These are phyloP conservation scores for Epichloe scottii DNA, from an alignment of 2,329 filamentous ascomycete genomes.

Conservation along the genomic window DNA sequence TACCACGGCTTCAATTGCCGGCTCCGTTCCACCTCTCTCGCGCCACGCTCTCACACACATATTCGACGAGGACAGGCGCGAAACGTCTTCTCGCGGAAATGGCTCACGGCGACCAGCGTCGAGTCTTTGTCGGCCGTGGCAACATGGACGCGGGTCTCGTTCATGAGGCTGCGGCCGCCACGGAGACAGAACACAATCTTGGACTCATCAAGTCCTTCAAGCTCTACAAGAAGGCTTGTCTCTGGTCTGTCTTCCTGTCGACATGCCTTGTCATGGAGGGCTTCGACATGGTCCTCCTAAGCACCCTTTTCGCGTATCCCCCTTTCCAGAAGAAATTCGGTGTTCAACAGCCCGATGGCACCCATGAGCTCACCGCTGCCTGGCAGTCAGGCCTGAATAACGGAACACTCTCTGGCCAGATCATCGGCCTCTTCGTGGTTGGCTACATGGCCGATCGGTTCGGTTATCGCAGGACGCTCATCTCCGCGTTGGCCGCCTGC, in stretches of 20 bases:
- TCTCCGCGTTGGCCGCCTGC: slow-evolving; percentile 27
- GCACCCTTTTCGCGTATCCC: slow-evolving; percentile 28
- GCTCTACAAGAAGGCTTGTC: slow-evolving; percentile 25
- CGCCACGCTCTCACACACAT: too few relatives aligned
- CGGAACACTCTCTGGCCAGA: slow-evolving; percentile 33
- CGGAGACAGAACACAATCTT: slow-evolving; percentile 22
- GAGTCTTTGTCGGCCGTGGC: slow-evolving; percentile 4
- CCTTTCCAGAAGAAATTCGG: slow-evolving; percentile 29
- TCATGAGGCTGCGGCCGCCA: slow-evolving; percentile 15
- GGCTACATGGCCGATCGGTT: slow-evolving; percentile 34
- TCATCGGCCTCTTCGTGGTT: slow-evolving; percentile 36
- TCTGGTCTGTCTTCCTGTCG: slow-evolving; percentile 26
- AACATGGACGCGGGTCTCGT: slow-evolving; percentile 7
- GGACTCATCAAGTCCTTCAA: slow-evolving; percentile 22
- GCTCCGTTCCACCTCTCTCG: too few relatives aligned
- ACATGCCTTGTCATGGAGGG: slow-evolving; percentile 27
- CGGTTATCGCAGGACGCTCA: slow-evolving; percentile 35
- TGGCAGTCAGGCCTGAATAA: slow-evolving; percentile 42
- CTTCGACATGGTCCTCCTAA: slow-evolving; percentile 28
- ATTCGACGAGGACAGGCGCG: too few relatives aligned
- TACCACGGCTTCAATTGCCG: too few relatives aligned
- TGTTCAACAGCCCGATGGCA: slow-evolving; percentile 19
- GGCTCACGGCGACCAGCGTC: slow-evolving; percentile 3
- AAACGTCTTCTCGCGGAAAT: neutral
- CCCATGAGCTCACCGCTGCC: slow-evolving; percentile 32